Base-by-base conservation (phyloP, 257 asterid species). In the Henckelia pumila region DNA sequence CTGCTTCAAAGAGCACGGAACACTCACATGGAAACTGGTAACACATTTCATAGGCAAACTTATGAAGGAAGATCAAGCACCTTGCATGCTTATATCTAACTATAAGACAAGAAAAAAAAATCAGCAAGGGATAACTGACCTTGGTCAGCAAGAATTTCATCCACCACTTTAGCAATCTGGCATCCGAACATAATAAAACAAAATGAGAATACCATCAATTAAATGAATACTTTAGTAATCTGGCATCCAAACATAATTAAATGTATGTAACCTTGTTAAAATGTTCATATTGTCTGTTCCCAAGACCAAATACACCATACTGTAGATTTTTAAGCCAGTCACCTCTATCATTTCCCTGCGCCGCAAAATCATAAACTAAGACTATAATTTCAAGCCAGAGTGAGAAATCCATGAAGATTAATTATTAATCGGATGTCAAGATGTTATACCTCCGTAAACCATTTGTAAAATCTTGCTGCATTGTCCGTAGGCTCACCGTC, bases 401-500 rank as follows among this genome's bases (percentile, higher is more conserved):
- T 59, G 58, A 66, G 10, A 74, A 30, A 72, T 10, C 26, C 67
- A 47, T 17, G 21, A 67, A 5, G 5, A 6, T 23, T 3, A 47
- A 22, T 56, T 16, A 30, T 7, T 50, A n/a, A 17, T 20, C 4
- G 8, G 20, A 11, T 44, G 20, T 32, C 56, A 75, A 6, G 20
- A 11, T 44, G 20, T 32, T 59, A 75, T 81, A 94, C 99, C 98
- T 94, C 99, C 2, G 64, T 56, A 82, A 94, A 91, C 99, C 99
- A 94, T 75, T 89, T 94, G 79, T 94, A 91, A 76, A 94, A 94
- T 69, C 95, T 87, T 5, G 99, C 98, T 8, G 98, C 99, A 63
- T 94, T 94, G 77, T 94, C 99, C 22, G 99, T 94, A 65, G 99
- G 99, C 84, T 94, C 99, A 66, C 99, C 99, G 70, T 94, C 99